These are phyloP conservation scores for Neonectria neomacrospora DNA, from an alignment of 2,329 filamentous ascomycete species.

Conservation along the genomic window DNA sequence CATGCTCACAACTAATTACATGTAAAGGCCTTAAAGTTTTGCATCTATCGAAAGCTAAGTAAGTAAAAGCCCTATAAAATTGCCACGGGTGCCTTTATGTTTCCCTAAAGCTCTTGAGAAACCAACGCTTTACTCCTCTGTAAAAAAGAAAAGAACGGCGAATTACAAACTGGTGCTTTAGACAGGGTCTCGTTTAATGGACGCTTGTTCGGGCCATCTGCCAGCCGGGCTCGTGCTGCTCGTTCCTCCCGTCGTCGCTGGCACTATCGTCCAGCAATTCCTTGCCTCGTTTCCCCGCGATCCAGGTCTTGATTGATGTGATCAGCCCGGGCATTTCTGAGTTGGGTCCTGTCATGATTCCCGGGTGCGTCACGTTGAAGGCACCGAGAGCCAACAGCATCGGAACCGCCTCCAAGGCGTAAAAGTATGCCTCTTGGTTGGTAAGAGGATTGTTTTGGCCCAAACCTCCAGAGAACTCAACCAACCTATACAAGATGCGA, in stretches of 20 bases:
- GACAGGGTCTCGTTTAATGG: neutral
- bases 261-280: conserved; percentile 26
- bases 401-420: conserved; percentile 55
- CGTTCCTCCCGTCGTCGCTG: conserved; percentile 30
- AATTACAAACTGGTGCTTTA: neutral
- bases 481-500: conserved; percentile 65
- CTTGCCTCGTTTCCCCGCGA: conserved; percentile 13
- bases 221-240: conserved; percentile 24
- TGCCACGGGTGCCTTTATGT: neutral
- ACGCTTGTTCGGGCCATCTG: neutral
- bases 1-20: no score
- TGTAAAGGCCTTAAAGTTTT: no score
- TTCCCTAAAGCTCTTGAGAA: neutral
- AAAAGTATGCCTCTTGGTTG: conserved; percentile 58
- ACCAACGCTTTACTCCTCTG: neutral
- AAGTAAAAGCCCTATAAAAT: no score
- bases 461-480: conserved; percentile 60
- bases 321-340: conserved; percentile 38
- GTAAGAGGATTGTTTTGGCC: conserved; percentile 34
- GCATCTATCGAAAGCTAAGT: no score
- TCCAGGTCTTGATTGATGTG: conserved; percentile 14
- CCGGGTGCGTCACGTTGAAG: conserved; percentile 57
- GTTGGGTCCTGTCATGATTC: conserved; percentile 36
- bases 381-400: conserved; percentile 57
- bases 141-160: neutral